Conservation (phyloP, 2,329 filamentous ascomycete genomes). For the Nemania sp. region DNA sequence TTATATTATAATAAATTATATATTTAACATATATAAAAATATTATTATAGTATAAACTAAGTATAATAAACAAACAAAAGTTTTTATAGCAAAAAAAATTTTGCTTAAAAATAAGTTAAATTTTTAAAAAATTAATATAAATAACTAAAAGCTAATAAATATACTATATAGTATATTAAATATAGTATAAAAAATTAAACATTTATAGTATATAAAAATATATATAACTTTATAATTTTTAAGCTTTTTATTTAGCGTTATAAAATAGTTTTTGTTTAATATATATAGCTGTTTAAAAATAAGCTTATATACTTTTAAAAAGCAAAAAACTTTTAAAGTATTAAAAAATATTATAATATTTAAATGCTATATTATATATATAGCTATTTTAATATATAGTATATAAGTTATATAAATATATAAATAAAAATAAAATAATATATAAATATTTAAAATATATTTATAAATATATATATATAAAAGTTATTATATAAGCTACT, state of each 20-base stretch:
- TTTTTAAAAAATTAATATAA: background rate
- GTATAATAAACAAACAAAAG: background rate
- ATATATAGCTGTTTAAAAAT: background rate
- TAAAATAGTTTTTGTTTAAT: background rate
- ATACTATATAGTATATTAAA: background rate
- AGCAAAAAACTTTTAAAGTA: background rate
- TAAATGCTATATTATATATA: background rate
- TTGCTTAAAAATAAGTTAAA: background rate
- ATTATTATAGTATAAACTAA: background rate
- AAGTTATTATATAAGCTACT: background rate
- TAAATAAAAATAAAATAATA: background rate
- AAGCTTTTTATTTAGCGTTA: background rate
- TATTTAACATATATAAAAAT: background rate
- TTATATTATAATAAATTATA: background rate
- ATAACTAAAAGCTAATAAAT: background rate
- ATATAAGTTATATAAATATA: background rate
- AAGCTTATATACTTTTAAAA: no score
- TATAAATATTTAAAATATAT: background rate
- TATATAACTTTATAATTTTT: background rate
- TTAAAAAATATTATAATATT: background rate
- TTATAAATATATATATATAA: background rate
- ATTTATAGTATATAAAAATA: background rate
- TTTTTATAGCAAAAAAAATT: background rate
- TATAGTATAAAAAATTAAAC: background rate
- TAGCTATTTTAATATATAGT: background rate